Evolutionary conservation across 768 basidiomycete species (phyloP).

Genomic region (Coprinellus aureogranulatus): DNA sequence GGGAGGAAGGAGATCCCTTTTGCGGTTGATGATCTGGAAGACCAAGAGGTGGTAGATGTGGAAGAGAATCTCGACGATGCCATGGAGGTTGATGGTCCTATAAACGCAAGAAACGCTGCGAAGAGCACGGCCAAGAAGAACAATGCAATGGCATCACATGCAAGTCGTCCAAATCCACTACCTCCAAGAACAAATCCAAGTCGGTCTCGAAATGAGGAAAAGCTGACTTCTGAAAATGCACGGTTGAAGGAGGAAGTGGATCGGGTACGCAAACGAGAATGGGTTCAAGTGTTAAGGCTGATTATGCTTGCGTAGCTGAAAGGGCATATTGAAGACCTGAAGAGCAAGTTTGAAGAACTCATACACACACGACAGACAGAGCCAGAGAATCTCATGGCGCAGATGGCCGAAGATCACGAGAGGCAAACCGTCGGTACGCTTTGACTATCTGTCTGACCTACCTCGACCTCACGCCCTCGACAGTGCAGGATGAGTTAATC

Average conservation of each 20-base stretch:
- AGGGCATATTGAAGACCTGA: constrained; percentile 45
- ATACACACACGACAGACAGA: constrained; percentile 62
- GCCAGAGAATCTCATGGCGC: constrained; percentile 53
- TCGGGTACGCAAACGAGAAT: constrained; percentile 8
- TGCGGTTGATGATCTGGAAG: constrained; percentile 11
- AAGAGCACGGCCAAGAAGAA: constrained; percentile 10
- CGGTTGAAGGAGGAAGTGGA: constrained; percentile 15
- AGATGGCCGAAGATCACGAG: constrained; percentile 50
- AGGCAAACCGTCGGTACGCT: constrained; percentile 49
- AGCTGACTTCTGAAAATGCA: constrained; percentile 8
- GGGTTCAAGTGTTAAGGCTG: neutral
- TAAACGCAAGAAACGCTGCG: constrained; percentile 15
- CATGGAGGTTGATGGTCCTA: constrained; percentile 16
- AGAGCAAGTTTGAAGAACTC: constrained; percentile 57
- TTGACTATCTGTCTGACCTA: neutral
- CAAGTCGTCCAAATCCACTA: neutral
- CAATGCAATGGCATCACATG: neutral
- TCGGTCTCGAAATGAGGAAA: constrained; percentile 5
- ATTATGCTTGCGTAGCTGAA: constrained; percentile 31
- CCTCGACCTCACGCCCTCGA: constrained; percentile 3
- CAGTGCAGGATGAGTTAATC: constrained; percentile 59
- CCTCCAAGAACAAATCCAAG: neutral
- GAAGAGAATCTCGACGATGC: constrained; percentile 13
- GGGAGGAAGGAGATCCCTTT: constrained; percentile 17
- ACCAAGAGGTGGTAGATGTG: constrained; percentile 16